phyloP scores from a whole-genome alignment of 176 grass and related monocot genomes.

The Oryza longistaminata region DNA sequence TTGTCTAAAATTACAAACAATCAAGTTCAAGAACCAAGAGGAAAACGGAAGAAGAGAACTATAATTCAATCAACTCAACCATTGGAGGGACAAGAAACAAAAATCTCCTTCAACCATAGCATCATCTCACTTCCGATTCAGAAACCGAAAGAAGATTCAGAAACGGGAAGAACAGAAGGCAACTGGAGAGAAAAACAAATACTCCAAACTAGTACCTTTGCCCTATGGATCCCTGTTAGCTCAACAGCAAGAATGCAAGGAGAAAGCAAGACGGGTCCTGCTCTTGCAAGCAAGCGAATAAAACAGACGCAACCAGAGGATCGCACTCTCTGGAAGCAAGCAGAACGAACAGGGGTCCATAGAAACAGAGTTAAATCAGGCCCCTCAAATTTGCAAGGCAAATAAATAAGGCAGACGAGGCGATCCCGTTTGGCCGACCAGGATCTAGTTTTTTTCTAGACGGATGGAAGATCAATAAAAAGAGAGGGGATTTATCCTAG shows the following conservation, averaged over 20 bases:
- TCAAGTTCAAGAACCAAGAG: too few relatives aligned
- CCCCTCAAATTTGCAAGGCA: background rate
- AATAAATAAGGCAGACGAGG: background rate
- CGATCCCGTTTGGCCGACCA: background rate
- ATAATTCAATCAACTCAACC: background rate
- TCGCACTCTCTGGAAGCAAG: background rate
- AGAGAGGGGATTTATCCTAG: background rate
- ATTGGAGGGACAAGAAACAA: background rate
- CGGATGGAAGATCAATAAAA: background rate
- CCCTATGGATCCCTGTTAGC: background rate
- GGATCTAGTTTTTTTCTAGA: background rate
- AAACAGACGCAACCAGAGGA: conserved; percentile 23
- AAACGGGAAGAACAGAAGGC: background rate
- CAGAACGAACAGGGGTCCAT: background rate
- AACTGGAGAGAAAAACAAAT: background rate
- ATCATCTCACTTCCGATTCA: conserved; percentile 15
- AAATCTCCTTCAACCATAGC: background rate
- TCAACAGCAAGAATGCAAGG: background rate
- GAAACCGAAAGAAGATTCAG: background rate
- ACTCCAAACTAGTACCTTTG: background rate
- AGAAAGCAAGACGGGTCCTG: background rate
- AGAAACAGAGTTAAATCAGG: background rate
- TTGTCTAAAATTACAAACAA: too few relatives aligned
- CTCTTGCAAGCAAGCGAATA: conserved; percentile 31
- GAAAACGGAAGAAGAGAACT: conserved; percentile 3